phyloP scores from a whole-genome alignment of 2,329 filamentous ascomycete species.

The Ophiostoma australiae region DNA sequence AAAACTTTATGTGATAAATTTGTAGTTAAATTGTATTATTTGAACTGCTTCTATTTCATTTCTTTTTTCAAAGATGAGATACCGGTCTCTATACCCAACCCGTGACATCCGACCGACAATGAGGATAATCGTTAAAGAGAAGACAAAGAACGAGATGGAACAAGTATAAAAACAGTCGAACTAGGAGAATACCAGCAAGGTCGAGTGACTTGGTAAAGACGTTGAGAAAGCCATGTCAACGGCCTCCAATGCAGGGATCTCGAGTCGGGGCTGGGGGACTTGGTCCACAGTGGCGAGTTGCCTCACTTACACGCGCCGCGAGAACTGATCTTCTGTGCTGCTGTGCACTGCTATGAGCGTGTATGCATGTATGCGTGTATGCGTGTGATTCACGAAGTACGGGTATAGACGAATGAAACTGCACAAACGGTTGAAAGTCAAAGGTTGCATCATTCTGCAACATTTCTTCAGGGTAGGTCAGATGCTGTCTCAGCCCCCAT shows the following conservation, averaged over 20 bases:
- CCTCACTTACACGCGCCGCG: constrained; percentile 1
- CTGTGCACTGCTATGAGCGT: background rate
- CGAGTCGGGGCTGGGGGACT: background rate
- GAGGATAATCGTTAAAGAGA: background rate
- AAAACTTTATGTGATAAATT: too few relatives aligned
- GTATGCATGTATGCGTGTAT: background rate
- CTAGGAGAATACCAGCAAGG: background rate
- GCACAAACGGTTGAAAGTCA: background rate
- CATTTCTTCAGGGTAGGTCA: background rate
- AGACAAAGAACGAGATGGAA: constrained; percentile 2
- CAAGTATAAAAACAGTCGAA: background rate
- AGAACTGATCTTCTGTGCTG: background rate
- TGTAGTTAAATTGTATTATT: too few relatives aligned
- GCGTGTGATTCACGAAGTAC: background rate
- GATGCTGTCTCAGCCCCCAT: background rate
- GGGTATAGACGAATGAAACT: background rate
- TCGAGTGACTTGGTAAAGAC: background rate
- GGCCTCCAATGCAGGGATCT: constrained; percentile 14
- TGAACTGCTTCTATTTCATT: too few relatives aligned
- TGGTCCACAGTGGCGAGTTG: constrained; percentile 19
- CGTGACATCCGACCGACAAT: background rate
- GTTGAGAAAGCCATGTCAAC: background rate
- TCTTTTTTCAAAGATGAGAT: background rate
- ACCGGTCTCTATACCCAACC: background rate
- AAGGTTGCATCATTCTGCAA: background rate